Conservation (phyloP, 1,284 basidiomycete species). For the Ustilago crameri region DNA sequence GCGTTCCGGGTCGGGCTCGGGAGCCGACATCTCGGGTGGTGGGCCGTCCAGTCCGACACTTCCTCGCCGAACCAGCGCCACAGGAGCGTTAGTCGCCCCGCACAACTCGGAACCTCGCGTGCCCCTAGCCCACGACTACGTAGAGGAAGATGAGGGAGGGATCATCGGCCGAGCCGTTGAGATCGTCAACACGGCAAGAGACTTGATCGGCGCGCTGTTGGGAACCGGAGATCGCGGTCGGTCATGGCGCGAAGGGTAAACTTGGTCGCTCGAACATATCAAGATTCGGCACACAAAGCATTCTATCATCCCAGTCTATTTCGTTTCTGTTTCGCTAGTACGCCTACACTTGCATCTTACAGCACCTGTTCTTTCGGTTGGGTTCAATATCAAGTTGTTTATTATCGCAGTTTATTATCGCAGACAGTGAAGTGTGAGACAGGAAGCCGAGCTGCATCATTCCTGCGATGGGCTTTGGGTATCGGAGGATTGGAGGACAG, state of each 20-base stretch:
- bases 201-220: constrained; percentile 61
- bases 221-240: constrained; percentile 49
- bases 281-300: too few species aligned
- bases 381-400: background rate
- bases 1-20: constrained; percentile 34
- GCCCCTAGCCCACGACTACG: constrained; percentile 64
- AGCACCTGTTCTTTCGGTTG: too few species aligned
- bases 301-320: too few species aligned
- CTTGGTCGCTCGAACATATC: background rate
- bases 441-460: too few species aligned
- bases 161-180: constrained; percentile 65
- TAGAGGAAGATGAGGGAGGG: constrained; percentile 66
- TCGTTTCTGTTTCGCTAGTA: background rate
- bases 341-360: too few species aligned
- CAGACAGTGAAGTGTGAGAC: too few species aligned
- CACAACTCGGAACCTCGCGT: constrained; percentile 58
- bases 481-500: constrained; percentile 3
- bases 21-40: constrained; percentile 31
- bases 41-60: constrained; percentile 51
- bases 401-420: background rate
- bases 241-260: constrained; percentile 46
- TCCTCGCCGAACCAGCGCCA: constrained; percentile 53
- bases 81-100: constrained; percentile 63
- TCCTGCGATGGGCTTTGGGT: background rate
- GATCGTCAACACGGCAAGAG: constrained; percentile 66